phyloP scores from a whole-genome alignment of 2,329 filamentous ascomycete species.

The Zymoseptoria tritici region DNA sequence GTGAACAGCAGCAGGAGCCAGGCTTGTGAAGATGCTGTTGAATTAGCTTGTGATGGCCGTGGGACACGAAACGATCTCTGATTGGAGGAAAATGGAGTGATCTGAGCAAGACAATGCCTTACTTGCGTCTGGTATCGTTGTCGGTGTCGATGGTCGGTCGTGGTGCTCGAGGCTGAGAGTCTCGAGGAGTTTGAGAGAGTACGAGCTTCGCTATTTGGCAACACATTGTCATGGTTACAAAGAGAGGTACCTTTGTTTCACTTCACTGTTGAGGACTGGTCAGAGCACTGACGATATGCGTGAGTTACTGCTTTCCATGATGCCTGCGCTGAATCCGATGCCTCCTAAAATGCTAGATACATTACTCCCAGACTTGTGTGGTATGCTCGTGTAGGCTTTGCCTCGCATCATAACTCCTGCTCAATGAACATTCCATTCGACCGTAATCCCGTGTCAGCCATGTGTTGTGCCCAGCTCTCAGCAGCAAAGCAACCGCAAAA shows the following conservation, averaged over 20 bases:
- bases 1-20: no score
- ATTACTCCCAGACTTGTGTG: not conserved
- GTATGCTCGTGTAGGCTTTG: not conserved
- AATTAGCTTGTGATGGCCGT: not conserved
- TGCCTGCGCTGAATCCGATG: not conserved
- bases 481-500: not conserved
- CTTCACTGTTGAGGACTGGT: not conserved
- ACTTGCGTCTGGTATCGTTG: not conserved
- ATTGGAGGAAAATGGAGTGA: not conserved
- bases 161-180: not conserved
- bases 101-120: no score
- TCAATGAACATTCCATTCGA: conserved; percentile 9
- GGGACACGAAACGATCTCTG: not conserved
- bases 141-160: not conserved
- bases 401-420: not conserved
- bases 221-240: not conserved
- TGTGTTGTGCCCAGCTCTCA: no score
- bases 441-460: not conserved
- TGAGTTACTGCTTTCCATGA: not conserved
- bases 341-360: not conserved
- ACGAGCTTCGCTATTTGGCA: not conserved
- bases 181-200: not conserved
- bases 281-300: not conserved
- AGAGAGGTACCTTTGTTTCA: not conserved
- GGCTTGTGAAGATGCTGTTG: no score